Evolutionary conservation across 768 basidiomycete genomes (phyloP).

Genomic region (Mycena rebaudengoi): DNA sequence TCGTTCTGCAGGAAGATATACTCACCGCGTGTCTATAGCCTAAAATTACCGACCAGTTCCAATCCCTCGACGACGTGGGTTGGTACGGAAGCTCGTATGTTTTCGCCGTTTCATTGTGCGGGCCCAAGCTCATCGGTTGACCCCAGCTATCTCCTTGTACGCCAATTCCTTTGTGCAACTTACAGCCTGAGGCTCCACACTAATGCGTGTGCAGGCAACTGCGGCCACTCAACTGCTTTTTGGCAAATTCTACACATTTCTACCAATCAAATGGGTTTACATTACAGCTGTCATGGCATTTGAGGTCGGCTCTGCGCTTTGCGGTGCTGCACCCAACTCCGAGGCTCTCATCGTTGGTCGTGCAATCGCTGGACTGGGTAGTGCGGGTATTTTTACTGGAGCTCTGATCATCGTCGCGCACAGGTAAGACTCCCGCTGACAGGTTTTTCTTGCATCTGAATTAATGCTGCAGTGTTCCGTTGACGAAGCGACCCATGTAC

Average conservation of each 20-base stretch:
- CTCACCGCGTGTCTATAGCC: no score
- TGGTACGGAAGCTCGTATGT: conserved; percentile 6
- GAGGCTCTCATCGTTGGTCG: conserved; percentile 49
- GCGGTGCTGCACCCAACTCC: conserved; percentile 43
- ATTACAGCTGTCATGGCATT: conserved; percentile 41
- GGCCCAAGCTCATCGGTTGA: no score
- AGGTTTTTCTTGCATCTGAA: neutral
- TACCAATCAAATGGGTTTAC: conserved; percentile 27
- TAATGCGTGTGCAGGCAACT: conserved; percentile 20
- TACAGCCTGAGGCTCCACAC: no score
- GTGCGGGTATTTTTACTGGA: conserved; percentile 41
- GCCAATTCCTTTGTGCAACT: no score
- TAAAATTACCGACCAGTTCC: conserved; percentile 39
- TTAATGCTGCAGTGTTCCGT: conserved; percentile 33
- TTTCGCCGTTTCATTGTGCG: neutral
- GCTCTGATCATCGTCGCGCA: conserved; percentile 26
- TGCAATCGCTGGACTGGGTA: conserved; percentile 56
- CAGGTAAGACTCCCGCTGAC: neutral
- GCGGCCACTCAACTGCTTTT: conserved; percentile 30
- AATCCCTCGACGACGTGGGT: conserved; percentile 35
- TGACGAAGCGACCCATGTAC: conserved; percentile 39
- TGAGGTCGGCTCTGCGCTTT: conserved; percentile 54
- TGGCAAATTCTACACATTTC: conserved; percentile 33
- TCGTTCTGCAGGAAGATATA: no score
- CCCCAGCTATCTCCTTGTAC: no score